Base-by-base conservation (phyloP, 257 asterid species). In the Rubia yunnanensis region DNA sequence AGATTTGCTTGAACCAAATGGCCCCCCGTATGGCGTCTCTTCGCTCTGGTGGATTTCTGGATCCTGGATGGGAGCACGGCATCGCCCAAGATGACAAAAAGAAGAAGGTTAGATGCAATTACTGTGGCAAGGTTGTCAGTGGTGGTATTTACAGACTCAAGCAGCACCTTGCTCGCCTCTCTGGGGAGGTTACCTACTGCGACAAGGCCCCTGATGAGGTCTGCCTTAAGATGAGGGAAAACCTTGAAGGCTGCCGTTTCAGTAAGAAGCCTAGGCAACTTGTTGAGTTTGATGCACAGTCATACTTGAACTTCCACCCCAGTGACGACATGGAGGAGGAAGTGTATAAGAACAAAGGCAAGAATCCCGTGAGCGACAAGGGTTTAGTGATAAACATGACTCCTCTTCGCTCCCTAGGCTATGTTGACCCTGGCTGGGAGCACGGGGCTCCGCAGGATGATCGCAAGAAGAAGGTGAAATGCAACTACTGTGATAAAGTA, bases 351-450 rank as follows among this genome's bases (percentile, higher is more conserved):
- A 87, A 74, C 75, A 87, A 85, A 63, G 92, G 95, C 73, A 90
- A 90, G 84, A 94, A 80, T 24, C 71, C 81, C 78, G 78, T 79
- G 23, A 63, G 65, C 63, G 88, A 89, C 77, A 82, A 75, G 79
- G 96, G 85, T 72, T 73, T 85, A 58, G 87, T 72, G 38, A 81
- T 84, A 65, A 80, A 81, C 69, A 73, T 78, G 78, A 80, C 95
- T 50, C 95, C 97, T 49, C 97, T 87, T 70, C 91, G 95, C 53
- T 90, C 97, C 32, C 75, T 87, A 38, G 97, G 96, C 59, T 87
- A 87, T 56, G 87, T 87, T 73, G 97, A 90, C 77, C 97, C 96
- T 66, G 96, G 97, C 69, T 90, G 97, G 97, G 97, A 90, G 76
- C 86, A 87, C 76, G 97, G 97, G 63, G 85, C 80, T 56, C 85